Percentiles rank a stretch among this genome's conserved stretches.
phyloP scores from a whole-genome alignment of 768 basidiomycete genomes.

The Amanita inopinata region DNA sequence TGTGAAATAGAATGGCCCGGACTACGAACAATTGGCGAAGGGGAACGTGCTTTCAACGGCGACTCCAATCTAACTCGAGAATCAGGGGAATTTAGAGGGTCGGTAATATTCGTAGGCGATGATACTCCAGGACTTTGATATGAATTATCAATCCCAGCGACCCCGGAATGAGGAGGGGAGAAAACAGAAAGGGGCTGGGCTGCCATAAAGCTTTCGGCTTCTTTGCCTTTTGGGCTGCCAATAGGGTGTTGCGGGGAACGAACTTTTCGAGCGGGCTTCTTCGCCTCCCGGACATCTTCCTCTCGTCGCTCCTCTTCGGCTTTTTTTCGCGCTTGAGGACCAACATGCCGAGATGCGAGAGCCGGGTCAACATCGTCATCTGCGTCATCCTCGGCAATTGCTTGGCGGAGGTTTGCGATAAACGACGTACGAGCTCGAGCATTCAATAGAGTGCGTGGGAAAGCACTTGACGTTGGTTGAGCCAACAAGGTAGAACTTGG shows the following conservation, averaged over 20 bases:
- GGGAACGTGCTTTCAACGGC: too few species aligned
- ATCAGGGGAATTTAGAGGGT: too few species aligned
- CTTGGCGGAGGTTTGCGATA: slow-evolving; percentile 37
- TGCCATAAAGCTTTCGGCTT: slow-evolving; percentile 11
- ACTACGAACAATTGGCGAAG: neutral
- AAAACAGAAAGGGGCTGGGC: slow-evolving; percentile 5
- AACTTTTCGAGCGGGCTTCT: slow-evolving; percentile 16
- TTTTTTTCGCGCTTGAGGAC: slow-evolving; percentile 33
- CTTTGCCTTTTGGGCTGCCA: slow-evolving; percentile 28
- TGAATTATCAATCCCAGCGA: slow-evolving; percentile 11
- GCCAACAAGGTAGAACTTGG: slow-evolving; percentile 13
- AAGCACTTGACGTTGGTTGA: slow-evolving; percentile 35
- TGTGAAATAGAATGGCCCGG: neutral
- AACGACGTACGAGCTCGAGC: slow-evolving; percentile 34
- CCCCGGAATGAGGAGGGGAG: slow-evolving; percentile 1
- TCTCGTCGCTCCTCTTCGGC: slow-evolving; percentile 32
- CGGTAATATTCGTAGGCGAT: neutral
- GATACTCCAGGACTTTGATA: neutral
- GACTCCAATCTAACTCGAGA: too few species aligned
- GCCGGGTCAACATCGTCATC: slow-evolving; percentile 42
- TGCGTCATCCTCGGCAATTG: slow-evolving; percentile 31
- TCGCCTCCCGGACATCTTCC: slow-evolving; percentile 35
- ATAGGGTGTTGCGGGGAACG: slow-evolving; percentile 13
- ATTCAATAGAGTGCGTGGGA: slow-evolving; percentile 38
- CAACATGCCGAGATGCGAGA: slow-evolving; percentile 33